A percentile compares a stretch with the other conserved stretches of the same genome.
These are phyloP conservation scores for Cladorrhinum sp. DNA, from an alignment of 2,329 filamentous ascomycete species.

Conservation along the genomic window DNA sequence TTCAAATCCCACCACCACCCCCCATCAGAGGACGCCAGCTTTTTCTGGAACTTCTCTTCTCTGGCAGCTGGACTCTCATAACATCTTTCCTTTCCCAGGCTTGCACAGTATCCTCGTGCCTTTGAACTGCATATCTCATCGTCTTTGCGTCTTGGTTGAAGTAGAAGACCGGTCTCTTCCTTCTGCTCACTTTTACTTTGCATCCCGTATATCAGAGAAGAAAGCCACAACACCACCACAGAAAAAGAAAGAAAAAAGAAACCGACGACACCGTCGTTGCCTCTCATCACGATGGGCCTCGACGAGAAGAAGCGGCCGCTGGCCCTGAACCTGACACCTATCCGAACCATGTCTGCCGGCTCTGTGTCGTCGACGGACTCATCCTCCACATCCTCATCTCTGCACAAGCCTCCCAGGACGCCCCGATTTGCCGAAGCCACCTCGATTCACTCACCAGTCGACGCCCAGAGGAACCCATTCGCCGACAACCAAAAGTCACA, in stretches of 20 bases:
- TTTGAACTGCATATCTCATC: conserved; percentile 1
- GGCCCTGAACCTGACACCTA: conserved; percentile 52
- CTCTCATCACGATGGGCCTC: conserved; percentile 22
- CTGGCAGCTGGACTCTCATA: conserved; percentile 57
- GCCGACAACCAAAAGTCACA: conserved; percentile 48
- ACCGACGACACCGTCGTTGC: conserved; percentile 33
- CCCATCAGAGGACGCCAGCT: conserved; percentile 37
- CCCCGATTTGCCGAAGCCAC: conserved; percentile 81
- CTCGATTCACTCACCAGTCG: conserved; percentile 72
- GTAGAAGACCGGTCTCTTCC: conserved; percentile 37
- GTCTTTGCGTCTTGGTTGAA: conserved; percentile 14
- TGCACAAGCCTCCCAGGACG: conserved; percentile 64
- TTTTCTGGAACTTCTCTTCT: conserved; percentile 37
- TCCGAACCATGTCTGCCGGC: conserved; percentile 38
- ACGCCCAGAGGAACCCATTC: conserved; percentile 53
- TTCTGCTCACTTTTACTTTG: conserved; percentile 36
- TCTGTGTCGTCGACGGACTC: conserved; percentile 45
- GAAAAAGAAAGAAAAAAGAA: conserved; percentile 3
- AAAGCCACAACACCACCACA: conserved; percentile 13
- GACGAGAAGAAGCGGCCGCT: conserved; percentile 57
- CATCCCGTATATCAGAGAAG: conserved; percentile 27
- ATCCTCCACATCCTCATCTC: conserved; percentile 51
- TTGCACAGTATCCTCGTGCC: conserved; percentile 14
- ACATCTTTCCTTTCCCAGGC: conserved; percentile 31
- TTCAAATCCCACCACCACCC: conserved; percentile 50